Percentiles rank a stretch among this genome's conserved stretches.
These are phyloP conservation scores for Mucor piriformis DNA, from an alignment of 371 early-diverging fungal genomes.

Conservation along the genomic window DNA sequence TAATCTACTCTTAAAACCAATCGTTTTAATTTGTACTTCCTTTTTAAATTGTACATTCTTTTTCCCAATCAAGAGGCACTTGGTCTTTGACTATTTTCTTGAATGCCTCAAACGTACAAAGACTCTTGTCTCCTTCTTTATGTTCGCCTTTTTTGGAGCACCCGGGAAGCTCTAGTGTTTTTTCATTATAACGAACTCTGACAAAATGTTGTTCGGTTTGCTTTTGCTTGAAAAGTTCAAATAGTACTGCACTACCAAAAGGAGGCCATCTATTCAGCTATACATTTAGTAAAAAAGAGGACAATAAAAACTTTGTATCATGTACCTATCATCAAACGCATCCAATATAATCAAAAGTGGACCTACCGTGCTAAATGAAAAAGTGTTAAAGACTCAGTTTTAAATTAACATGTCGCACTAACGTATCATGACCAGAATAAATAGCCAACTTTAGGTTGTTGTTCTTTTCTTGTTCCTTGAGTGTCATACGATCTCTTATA, in stretches of 20 bases:
- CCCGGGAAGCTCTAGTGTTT: constrained; percentile 59
- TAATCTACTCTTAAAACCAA: constrained; percentile 10
- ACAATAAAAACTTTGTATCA: too few relatives aligned
- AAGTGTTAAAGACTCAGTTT: not conserved
- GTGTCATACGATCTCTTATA: constrained; percentile 52
- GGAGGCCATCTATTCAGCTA: constrained; percentile 47
- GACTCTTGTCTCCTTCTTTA: constrained; percentile 51
- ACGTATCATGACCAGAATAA: constrained; percentile 83
- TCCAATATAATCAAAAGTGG: constrained; percentile 66
- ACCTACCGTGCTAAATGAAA: constrained; percentile 57
- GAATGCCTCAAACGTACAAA: constrained; percentile 79
- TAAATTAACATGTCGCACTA: not conserved
- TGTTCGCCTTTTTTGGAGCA: constrained; percentile 65
- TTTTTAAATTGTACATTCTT: constrained; percentile 40
- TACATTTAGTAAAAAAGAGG: not conserved
- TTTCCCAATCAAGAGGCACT: constrained; percentile 59
- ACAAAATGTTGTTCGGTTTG: constrained; percentile 59
- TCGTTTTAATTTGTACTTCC: not conserved
- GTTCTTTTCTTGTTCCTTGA: constrained; percentile 30
- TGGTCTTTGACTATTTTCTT: constrained; percentile 58
- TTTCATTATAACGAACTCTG: constrained; percentile 72
- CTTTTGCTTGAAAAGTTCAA: constrained; percentile 67
- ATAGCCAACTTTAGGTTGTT: constrained; percentile 61
- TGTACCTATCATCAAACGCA: constrained; percentile 52
- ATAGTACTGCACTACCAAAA: constrained; percentile 57